These are phyloP conservation scores for Nannochloris sp. DNA, from an alignment of 139 green algal genomes.

Conservation along the genomic window DNA sequence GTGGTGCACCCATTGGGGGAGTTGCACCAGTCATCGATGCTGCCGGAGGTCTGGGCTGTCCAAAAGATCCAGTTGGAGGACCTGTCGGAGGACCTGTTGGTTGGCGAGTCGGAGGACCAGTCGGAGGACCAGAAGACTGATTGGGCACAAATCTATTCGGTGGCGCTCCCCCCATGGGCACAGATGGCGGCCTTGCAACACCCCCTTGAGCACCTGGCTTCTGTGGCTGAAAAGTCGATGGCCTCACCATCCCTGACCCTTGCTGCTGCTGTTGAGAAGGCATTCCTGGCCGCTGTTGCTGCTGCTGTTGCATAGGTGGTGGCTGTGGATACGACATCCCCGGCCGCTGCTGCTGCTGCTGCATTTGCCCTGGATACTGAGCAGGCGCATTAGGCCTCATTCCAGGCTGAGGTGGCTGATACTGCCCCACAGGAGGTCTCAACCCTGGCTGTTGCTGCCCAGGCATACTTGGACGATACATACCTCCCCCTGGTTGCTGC, in stretches of 20 bases:
- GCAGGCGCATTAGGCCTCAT: background rate
- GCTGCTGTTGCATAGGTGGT: background rate
- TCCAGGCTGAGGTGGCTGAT: background rate
- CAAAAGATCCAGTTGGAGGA: too few relatives aligned
- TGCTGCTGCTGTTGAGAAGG: background rate
- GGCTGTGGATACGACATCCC: background rate
- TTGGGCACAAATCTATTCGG: background rate
- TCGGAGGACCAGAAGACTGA: too few relatives aligned
- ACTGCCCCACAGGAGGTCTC: background rate
- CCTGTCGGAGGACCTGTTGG: too few relatives aligned
- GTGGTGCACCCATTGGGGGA: too few relatives aligned
- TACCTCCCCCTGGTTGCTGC: too few relatives aligned
- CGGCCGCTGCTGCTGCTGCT: constrained; percentile 3
- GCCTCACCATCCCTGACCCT: background rate
- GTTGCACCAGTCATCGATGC: too few relatives aligned
- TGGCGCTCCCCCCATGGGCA: background rate
- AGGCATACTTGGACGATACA: background rate
- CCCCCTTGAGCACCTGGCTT: background rate
- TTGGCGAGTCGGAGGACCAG: too few relatives aligned
- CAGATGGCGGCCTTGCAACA: background rate
- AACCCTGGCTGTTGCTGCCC: background rate
- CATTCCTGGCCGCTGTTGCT: constrained; percentile 6
- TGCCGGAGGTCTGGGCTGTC: too few relatives aligned
- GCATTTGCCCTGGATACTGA: background rate
- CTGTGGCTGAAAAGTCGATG: background rate